Base-by-base conservation (phyloP, 495 filamentous ascomycete species). In the Usnea hakonensis region DNA sequence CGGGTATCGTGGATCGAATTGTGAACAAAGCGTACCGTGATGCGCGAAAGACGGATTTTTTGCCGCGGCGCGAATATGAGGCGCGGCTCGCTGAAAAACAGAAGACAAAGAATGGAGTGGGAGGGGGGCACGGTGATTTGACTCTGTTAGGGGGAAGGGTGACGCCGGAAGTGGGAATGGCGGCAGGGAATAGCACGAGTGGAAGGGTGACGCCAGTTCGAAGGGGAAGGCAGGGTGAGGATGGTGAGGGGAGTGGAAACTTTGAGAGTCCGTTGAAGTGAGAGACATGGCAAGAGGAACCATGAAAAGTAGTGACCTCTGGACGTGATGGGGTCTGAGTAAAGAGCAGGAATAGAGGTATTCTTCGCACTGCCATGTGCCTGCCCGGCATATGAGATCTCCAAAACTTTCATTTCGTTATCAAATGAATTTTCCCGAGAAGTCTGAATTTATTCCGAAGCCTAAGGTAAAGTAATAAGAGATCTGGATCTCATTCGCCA, bases 11-110 rank as follows among this genome's bases (percentile, higher is more conserved):
- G 44, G 84, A 90, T 65, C 75, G 79, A 55, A 91, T 92, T 72
- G 79, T 96, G 43, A 81, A 89, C 67, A 88, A 92, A 63, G 88
- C 96, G 28, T 96, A 94, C 71, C 79, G 78, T 57, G 83, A 83
- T 75, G 95, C 84, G 37, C 80, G 78, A 63, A 87, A 83, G 56
- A 82, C 78, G 30, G 84, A 86, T 54, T 97, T 88, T 74, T 87
- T 88, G 61, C 86, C 88, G 2, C 91, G 90, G 13, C 66, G 68
- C 30, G 64, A 65, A 11, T 56, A 58, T 52, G 63, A 58, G 38
- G 48, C 65, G 13, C 8, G 28, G 28, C 8, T 32, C 8, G 48
- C 48, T 3, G 50, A 57, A 14, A 60, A 48, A 44, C n/a, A 48
- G 17, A 36, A 55, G 44, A 53, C 56, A 8, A 44, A 57, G 23